Conservation (phyloP, 768 basidiomycete genomes). For the Rhizopogon vulgaris region DNA sequence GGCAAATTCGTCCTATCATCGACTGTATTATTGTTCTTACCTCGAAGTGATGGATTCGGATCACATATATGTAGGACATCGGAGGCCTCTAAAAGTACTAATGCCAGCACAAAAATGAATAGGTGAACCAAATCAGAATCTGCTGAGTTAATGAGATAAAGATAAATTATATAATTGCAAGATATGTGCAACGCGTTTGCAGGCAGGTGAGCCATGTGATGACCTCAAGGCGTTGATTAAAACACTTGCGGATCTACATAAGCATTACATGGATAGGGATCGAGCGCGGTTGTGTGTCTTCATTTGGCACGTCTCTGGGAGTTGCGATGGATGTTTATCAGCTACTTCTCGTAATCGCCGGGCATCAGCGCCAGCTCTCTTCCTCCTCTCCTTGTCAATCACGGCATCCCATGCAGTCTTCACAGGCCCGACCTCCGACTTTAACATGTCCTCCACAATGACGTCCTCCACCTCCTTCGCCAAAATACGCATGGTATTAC, state of each 20-base stretch:
- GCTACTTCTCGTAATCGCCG: not conserved
- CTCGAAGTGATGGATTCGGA: too few relatives aligned
- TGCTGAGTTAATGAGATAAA: too few relatives aligned
- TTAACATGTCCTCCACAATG: slow-evolving; percentile 57
- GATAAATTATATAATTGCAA: too few relatives aligned
- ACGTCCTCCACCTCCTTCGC: slow-evolving; percentile 58
- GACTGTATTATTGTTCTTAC: too few relatives aligned
- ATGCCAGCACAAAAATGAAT: too few relatives aligned
- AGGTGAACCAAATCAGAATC: too few relatives aligned
- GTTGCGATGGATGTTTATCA: not conserved
- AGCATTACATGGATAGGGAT: slow-evolving; percentile 18
- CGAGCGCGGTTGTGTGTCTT: slow-evolving; percentile 16
- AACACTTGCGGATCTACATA: not conserved
- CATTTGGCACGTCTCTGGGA: not conserved
- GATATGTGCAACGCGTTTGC: not conserved
- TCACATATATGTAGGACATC: too few relatives aligned
- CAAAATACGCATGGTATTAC: slow-evolving; percentile 36
- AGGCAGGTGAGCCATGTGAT: not conserved
- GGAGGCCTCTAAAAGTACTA: too few relatives aligned
- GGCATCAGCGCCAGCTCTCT: not conserved
- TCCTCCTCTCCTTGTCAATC: slow-evolving; percentile 15
- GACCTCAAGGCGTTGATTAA: not conserved
- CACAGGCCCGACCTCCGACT: slow-evolving; percentile 50
- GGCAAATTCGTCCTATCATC: not conserved
- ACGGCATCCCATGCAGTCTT: slow-evolving; percentile 46